phyloP scores from a whole-genome alignment of 2,329 filamentous ascomycete species.

The Alternaria gansuensis region DNA sequence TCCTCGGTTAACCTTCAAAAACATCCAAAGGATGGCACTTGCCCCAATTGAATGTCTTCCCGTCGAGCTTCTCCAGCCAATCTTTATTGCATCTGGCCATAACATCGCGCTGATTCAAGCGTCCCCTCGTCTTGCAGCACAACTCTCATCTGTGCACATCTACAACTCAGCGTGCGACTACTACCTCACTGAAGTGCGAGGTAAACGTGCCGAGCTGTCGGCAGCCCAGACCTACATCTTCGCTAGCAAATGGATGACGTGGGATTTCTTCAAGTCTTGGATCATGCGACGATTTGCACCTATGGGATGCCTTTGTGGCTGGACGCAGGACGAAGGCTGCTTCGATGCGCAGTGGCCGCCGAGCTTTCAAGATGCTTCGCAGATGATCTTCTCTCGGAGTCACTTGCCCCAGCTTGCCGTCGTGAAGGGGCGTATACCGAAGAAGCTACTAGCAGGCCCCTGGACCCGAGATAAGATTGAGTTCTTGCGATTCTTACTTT shows the following conservation, averaged over 20 bases:
- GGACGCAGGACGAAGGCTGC: slow-evolving; percentile 31
- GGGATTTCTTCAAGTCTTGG: slow-evolving; percentile 44
- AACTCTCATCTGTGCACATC: slow-evolving; percentile 38
- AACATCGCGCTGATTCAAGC: slow-evolving; percentile 55
- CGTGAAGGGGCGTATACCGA: slow-evolving; percentile 43
- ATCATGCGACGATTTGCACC: slow-evolving; percentile 28
- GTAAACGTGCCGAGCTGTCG: slow-evolving; percentile 26
- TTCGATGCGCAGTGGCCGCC: slow-evolving; percentile 46
- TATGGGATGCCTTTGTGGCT: slow-evolving; percentile 41
- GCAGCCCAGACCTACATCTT: slow-evolving; percentile 40
- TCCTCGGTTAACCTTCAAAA: neutral
- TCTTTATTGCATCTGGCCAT: slow-evolving; percentile 58
- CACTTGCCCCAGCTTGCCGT: slow-evolving; percentile 40
- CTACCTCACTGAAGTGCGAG: slow-evolving; percentile 28
- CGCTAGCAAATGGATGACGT: slow-evolving; percentile 47
- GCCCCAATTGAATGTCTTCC: slow-evolving; percentile 58
- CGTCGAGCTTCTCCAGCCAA: slow-evolving; percentile 61
- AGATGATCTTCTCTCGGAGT: slow-evolving; percentile 42
- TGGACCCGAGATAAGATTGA: slow-evolving; percentile 43
- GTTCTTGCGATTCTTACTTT: slow-evolving; percentile 45
- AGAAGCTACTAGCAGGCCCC: slow-evolving; percentile 39
- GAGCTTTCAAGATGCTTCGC: slow-evolving; percentile 39
- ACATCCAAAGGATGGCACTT: slow-evolving; percentile 19
- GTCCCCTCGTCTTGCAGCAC: slow-evolving; percentile 54
- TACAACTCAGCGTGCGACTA: slow-evolving; percentile 39